A percentile compares a stretch with the other conserved stretches of the same genome.
Evolutionary conservation across 352 stramenopile genomes (phyloP).

Genomic region (Phytophthora pinifolia): DNA sequence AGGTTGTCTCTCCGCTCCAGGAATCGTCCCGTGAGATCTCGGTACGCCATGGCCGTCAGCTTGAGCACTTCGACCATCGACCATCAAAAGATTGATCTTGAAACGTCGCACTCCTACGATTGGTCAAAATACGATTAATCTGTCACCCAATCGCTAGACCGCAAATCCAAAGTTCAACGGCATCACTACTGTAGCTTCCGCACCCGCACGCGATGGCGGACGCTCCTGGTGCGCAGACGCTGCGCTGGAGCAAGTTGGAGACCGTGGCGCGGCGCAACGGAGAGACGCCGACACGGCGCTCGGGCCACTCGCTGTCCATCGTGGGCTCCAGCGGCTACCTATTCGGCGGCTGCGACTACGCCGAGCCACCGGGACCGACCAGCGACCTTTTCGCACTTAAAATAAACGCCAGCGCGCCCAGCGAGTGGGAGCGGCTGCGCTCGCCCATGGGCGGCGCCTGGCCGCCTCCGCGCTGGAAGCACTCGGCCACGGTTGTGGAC

Average conservation of each 20-base stretch:
- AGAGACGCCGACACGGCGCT: slow-evolving; percentile 88
- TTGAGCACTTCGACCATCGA: slow-evolving; percentile 1
- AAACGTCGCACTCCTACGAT: slow-evolving; percentile 35
- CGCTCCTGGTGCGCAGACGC: slow-evolving; percentile 14
- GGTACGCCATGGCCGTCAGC: slow-evolving; percentile 49
- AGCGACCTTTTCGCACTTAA: slow-evolving; percentile 95
- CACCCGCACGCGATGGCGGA: slow-evolving; percentile 9
- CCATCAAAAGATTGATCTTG: slow-evolving; percentile 40
- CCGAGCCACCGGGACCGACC: slow-evolving; percentile 87
- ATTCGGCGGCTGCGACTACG: slow-evolving; percentile 93
- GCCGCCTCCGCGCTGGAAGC: slow-evolving; percentile 84
- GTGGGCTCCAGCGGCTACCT: slow-evolving; percentile 90
- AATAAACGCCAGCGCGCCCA: slow-evolving; percentile 63
- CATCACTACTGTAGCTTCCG: too few relatives aligned
- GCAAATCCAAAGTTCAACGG: slow-evolving; percentile 19
- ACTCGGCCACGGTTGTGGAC: slow-evolving; percentile 89
- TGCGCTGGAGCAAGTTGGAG: slow-evolving; percentile 66
- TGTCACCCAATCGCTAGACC: slow-evolving; percentile 16
- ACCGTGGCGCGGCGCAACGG: slow-evolving; percentile 60
- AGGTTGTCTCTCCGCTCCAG: slow-evolving; percentile 39
- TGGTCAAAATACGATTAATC: slow-evolving; percentile 11
- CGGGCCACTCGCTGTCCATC: slow-evolving; percentile 92
- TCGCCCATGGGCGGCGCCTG: slow-evolving; percentile 28
- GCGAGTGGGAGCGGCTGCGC: slow-evolving; percentile 72
- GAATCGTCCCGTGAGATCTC: slow-evolving; percentile 61